These are phyloP conservation scores for Acacia melanoxylon DNA, from an alignment of 306 rosid species.

Conservation along the genomic window DNA sequence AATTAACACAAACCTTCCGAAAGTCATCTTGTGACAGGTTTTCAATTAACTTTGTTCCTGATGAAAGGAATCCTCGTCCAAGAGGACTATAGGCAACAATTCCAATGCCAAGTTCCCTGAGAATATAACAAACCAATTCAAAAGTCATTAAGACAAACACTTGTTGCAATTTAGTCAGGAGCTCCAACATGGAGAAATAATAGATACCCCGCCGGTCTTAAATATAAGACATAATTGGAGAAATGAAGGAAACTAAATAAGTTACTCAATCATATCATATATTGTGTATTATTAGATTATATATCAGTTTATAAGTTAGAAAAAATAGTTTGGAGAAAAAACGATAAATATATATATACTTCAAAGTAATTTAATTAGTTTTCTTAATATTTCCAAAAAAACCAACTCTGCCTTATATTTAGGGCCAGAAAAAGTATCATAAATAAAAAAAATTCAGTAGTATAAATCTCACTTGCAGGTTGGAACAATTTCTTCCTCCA, in stretches of 20 bases:
- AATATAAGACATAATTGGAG: too few species aligned
- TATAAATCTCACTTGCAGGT: conserved; percentile 48
- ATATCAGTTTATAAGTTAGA: too few species aligned
- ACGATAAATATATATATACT: too few species aligned
- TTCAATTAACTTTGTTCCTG: conserved; percentile 43
- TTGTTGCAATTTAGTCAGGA: not conserved
- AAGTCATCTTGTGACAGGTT: conserved; percentile 30
- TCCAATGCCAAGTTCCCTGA: conserved; percentile 63
- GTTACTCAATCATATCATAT: too few species aligned
- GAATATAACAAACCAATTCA: not conserved
- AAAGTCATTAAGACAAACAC: not conserved
- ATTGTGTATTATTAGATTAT: too few species aligned
- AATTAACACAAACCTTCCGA: conserved; percentile 46
- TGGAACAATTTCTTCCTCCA: conserved; percentile 57
- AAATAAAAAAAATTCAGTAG: not conserved
- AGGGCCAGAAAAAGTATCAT: too few species aligned
- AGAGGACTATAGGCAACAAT: conserved; percentile 72
- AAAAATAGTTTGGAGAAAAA: too few species aligned
- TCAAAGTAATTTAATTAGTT: too few species aligned
- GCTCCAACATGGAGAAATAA: not conserved
- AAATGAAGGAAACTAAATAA: too few species aligned
- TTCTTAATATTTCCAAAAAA: too few species aligned
- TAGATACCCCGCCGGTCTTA: not conserved
- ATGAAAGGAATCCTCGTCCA: conserved; percentile 58
- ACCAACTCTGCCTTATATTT: too few species aligned